These are phyloP conservation scores for Neurospora sp. DNA, from an alignment of 495 filamentous ascomycete species.

Conservation along the genomic window DNA sequence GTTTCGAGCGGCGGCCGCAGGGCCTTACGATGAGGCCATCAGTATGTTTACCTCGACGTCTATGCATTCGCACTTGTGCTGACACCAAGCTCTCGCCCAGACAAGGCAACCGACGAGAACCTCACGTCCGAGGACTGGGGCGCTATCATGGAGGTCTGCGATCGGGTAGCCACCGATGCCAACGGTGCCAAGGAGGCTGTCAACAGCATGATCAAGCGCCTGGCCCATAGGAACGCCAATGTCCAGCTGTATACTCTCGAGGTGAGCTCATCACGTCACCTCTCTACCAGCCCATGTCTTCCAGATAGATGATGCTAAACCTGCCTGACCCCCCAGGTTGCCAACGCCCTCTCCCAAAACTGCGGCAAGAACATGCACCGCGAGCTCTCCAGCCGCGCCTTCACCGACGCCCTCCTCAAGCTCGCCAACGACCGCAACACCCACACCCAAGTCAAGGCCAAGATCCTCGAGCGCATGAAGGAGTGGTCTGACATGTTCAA, in stretches of 20 bases:
- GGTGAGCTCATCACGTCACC: constrained; percentile 34
- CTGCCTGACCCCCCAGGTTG: constrained; percentile 43
- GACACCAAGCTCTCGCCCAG: constrained; percentile 34
- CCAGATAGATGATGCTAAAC: not conserved
- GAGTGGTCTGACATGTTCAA: constrained; percentile 95
- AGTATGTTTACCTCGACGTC: constrained; percentile 22
- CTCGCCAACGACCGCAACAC: constrained; percentile 91
- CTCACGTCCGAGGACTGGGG: constrained; percentile 98
- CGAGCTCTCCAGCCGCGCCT: constrained; percentile 87
- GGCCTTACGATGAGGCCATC: constrained; percentile 43
- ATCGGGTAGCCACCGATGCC: constrained; percentile 57
- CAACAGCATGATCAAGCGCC: constrained; percentile 85
- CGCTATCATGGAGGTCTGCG: constrained; percentile 96
- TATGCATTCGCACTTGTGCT: not conserved
- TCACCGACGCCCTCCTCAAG: constrained; percentile 87
- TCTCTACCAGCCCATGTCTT: not conserved
- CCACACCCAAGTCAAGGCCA: constrained; percentile 90
- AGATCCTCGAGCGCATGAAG: constrained; percentile 92
- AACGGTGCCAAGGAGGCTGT: constrained; percentile 82
- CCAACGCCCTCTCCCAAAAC: constrained; percentile 90
- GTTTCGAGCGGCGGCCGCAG: constrained; percentile 41
- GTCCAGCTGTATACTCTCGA: constrained; percentile 98
- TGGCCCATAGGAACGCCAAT: constrained; percentile 96
- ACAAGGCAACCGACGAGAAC: constrained; percentile 98
- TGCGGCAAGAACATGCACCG: constrained; percentile 86